Evolutionary conservation across 2,329 filamentous ascomycete species (phyloP), one percentile per base, ranked within the genome.

Genomic region (Colletotrichum aenigma): DNA sequence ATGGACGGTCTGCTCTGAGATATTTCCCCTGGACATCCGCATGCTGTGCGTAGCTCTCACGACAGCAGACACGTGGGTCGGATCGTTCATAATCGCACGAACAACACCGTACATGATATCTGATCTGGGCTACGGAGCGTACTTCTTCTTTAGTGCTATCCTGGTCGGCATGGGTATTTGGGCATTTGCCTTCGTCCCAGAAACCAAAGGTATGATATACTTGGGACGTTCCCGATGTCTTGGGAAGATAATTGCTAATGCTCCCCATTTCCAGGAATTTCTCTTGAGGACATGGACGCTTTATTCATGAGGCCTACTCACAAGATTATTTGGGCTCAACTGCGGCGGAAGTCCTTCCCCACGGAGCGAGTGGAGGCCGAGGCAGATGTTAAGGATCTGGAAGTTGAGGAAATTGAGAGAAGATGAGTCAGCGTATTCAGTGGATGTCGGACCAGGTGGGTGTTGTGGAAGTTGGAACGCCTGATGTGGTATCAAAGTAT

Each of bases 71-170:
- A 82, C 81, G 2, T 86, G 85, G 84, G 77, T 86, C 18, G 83
- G 83, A 18, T 84, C 82, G 2, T 86, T 86, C 71, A 80, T 86
- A 77, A 84, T 86, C 38, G 83, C 84, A 4, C 81, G 84, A 30
- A 81, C 83, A 34, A 84, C 83, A 1, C 85, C 85, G 0, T 85
- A 85, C 70, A 87, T 86, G 85, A 83, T 86, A 18, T 83, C 81
- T 3, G 79, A 80, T 6, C 78, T 87, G 3, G 82, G 84, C 1
- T 90, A 88, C 76, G 89, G 89, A 16, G 88, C 88, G 0, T 90
- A 89, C 79, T 87, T 90, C 71, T 87, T 90, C 81, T 90, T 90
- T 76, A 88, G 86, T 4, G 81, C 85, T 0, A 82, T 89, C 34
- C 86, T 89, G 62, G 82, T 89, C 13, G 76, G 83, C 36, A 86